Base-by-base conservation (phyloP, 2,329 filamentous ascomycete genomes). In the Rhinocladiella similis region DNA sequence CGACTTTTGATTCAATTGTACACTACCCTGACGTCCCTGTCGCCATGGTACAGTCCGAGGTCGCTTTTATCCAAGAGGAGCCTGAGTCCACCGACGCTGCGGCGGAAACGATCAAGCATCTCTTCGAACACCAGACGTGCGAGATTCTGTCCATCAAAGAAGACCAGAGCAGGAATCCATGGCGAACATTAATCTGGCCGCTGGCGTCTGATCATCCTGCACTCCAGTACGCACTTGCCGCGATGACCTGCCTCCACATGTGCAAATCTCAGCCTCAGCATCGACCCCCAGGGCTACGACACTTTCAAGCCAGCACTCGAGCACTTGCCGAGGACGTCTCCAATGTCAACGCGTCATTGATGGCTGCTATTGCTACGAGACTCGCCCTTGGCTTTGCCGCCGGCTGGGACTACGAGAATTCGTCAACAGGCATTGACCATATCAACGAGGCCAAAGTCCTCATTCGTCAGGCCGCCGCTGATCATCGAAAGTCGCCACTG, bases 401-500 rank as follows among this genome's bases (percentile, higher is more conserved):
- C 43, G 20, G 22, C 12, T 60, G 57, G 57, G 57, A 57, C 27
- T 12, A 47, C 47, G 33, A 54, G 19, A 39, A 20, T 5, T 42
- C 52, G 5, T 50, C 57, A n/a, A 53, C 49, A 12, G 57, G 49
- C 19, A 60, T 57, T 18, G 50, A 54, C 3, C 57, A 60, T 47
- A 43, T 57, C 46, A 54, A 45, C 27, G 25, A 14, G 9, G 57
- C 57, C n/a, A 43, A 45, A 36, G 19, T 13, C 13, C 25, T 57
- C 4, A 29, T 60, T 18, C 49, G 50, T 36, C 14, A 60, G 13
- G 57, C 57, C 5, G 27, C 27, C 20, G 69, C 73, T 51, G 70
- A 77, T 63, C 75, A 80, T 65, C 70, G 72, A 61, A 68, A 67
- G 27, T 45, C 47, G 4, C 41, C 27, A 13, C 36, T 52, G 5